Evolutionary conservation across 345 rosid species (phyloP).

Genomic region (Moricandia arvensis): DNA sequence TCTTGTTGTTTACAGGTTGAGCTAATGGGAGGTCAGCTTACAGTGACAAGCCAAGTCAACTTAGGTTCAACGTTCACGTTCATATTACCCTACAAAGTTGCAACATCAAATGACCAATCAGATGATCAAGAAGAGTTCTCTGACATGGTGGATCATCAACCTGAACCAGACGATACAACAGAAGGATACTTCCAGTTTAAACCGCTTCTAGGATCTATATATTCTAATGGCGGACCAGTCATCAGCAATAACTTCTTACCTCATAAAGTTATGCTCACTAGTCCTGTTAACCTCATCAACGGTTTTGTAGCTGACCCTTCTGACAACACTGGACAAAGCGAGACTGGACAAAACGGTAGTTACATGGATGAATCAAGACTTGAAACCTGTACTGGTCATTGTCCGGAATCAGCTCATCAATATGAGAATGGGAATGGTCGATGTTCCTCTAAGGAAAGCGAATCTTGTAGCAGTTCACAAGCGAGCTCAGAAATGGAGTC

Average conservation of each 20-base stretch:
- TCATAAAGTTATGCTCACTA: slow-evolving; percentile 44
- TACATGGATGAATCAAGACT: slow-evolving; percentile 59
- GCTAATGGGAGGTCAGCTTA: slow-evolving; percentile 92
- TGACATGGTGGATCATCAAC: slow-evolving; percentile 60
- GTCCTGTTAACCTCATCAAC: slow-evolving; percentile 35
- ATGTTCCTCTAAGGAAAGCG: slow-evolving; percentile 21
- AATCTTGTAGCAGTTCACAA: slow-evolving; percentile 35
- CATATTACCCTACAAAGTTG: slow-evolving; percentile 75
- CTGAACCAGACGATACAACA: slow-evolving; percentile 59
- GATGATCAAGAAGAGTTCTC: slow-evolving; percentile 81
- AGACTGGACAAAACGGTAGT: slow-evolving; percentile 51
- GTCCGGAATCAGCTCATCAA: slow-evolving; percentile 35
- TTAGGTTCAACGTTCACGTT: slow-evolving; percentile 91
- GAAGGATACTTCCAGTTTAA: slow-evolving; percentile 78
- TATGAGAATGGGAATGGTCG: slow-evolving; percentile 32
- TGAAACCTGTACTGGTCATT: slow-evolving; percentile 45
- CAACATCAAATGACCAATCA: slow-evolving; percentile 52
- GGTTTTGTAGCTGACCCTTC: not conserved
- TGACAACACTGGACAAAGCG: slow-evolving; percentile 41
- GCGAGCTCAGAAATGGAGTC: slow-evolving; percentile 41
- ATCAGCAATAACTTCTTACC: slow-evolving; percentile 17
- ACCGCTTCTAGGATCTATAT: slow-evolving; percentile 47
- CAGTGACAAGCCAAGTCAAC: slow-evolving; percentile 77
- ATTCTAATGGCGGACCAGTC: slow-evolving; percentile 28
- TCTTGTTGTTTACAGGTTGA: slow-evolving; percentile 7